phyloP scores from a whole-genome alignment of 2,329 filamentous ascomycete genomes.

The Pseudogymnoascus sp. region DNA sequence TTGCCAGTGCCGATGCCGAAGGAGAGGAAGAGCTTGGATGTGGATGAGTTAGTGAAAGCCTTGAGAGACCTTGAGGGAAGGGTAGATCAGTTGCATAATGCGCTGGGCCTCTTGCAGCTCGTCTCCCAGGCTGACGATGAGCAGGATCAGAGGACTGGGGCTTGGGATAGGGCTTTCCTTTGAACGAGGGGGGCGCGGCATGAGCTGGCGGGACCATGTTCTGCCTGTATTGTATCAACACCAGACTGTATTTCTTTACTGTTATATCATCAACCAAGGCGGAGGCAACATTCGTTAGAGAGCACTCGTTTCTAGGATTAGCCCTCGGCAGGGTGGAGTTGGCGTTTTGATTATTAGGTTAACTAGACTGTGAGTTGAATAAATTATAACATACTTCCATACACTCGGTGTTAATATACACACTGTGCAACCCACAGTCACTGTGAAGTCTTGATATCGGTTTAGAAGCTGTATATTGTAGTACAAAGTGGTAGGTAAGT shows the following conservation, averaged over 20 bases:
- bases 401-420: not conserved
- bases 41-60: not conserved
- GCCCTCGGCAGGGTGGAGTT: constrained; percentile 25
- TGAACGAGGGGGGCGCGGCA: not conserved
- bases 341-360: not conserved
- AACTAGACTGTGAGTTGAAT: not conserved
- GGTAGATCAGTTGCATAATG: not conserved
- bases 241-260: constrained; percentile 28
- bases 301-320: constrained; percentile 36
- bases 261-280: constrained; percentile 27
- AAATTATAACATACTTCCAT: not conserved
- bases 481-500: not conserved
- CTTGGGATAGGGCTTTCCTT: not conserved
- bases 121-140: not conserved
- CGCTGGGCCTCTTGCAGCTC: not conserved
- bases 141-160: not conserved
- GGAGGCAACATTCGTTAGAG: constrained; percentile 24
- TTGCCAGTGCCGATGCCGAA: not conserved
- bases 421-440: constrained; percentile 17
- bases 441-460: constrained; percentile 31
- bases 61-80: not conserved
- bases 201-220: not conserved
- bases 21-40: not conserved
- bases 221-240: not conserved
- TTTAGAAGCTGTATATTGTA: not conserved